Evolutionary conservation across 257 asterid species (phyloP), one percentile per base, ranked within the genome.

Genomic region (Knoxia roxburghii): DNA sequence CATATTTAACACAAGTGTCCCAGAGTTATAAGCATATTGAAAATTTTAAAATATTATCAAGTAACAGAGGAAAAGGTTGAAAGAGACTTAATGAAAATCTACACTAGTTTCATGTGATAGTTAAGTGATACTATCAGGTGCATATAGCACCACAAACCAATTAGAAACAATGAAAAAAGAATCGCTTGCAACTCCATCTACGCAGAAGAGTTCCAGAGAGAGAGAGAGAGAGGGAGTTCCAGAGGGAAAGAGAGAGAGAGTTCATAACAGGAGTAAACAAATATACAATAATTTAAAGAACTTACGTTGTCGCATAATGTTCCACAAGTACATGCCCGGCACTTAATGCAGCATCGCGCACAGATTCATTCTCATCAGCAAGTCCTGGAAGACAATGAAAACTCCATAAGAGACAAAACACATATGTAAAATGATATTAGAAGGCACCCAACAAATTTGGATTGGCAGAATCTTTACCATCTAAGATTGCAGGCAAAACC

Each of bases 361-460:
- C 99, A 71, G 99, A 94, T 76, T 94, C 99, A 75, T 90, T 94
- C 88, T 94, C 99, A 82, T 94, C 99, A 69, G 99, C 99, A 62
- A 94, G 97, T 45, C 99, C 99, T 94, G 82, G 49, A 68, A 35
- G 68, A 69, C 41, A 75, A 72, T 12, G 20, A 7, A 61, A 50
- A 24, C 33, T 32, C 13, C 63, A 51, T 3, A 70, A 48, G 9
- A 29, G 39, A 27, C 30, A 57, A 64, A 52, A 20, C 29, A 52
- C 20, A 52, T 17, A 63, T 5, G 21, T 1, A n/a, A n/a, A 10
- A 49, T 20, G 45, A 48, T n/a, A 13, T 33, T 40, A 12, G 13
- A 37, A n/a, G 62, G 52, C 15, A 39, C 6, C 4, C 1, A 26
- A 59, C n/a, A 61, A 46, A 51, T 14, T 20, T 27, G 24, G 8